Conservation (phyloP, 2,329 filamentous ascomycete species). For the Eutypella sp. region DNA sequence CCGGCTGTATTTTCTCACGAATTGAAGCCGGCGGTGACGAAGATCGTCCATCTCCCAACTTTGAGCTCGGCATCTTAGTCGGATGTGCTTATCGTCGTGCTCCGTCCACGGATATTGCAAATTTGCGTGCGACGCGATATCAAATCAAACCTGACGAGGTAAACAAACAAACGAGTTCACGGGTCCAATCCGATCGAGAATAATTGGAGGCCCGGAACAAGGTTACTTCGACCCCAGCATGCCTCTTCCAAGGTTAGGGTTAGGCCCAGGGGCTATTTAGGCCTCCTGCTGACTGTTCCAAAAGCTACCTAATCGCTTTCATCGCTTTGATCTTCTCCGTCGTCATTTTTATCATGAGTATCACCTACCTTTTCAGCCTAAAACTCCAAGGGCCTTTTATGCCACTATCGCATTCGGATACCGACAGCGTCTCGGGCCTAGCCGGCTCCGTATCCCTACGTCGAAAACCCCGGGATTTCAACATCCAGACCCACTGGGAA, state of each 20-base stretch:
- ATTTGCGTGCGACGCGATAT: neutral
- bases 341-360: neutral
- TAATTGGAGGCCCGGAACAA: neutral
- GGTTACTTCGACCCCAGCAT: neutral
- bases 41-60: neutral
- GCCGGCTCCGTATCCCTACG: no score
- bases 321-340: neutral
- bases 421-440: neutral
- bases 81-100: neutral
- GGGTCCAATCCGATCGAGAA: neutral
- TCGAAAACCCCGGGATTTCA: no score
- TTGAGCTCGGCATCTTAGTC: neutral
- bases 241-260: neutral
- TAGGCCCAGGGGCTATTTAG: neutral
- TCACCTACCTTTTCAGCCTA: neutral
- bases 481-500: no score
- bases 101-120: neutral
- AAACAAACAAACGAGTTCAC: neutral
- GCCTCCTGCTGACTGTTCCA: neutral
- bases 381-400: neutral
- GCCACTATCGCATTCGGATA: neutral
- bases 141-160: neutral
- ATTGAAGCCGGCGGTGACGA: neutral
- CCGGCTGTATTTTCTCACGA: neutral
- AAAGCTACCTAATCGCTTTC: neutral